Percentiles rank a stretch among this genome's conserved stretches.
These are phyloP conservation scores for Didymella segeticola DNA, from an alignment of 2,329 filamentous ascomycete species.

Conservation along the genomic window DNA sequence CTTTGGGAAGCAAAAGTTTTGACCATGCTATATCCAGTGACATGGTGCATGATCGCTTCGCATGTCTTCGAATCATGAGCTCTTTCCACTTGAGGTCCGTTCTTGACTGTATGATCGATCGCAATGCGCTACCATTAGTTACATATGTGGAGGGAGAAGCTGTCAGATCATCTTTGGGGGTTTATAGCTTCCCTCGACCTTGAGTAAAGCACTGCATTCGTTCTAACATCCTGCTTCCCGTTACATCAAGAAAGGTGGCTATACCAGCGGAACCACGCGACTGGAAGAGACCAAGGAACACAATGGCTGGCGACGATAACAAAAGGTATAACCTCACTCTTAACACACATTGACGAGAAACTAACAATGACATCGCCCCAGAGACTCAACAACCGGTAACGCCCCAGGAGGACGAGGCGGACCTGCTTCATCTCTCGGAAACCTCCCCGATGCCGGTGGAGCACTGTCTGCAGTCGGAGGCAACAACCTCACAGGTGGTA, in stretches of 20 bases:
- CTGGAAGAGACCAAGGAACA: background rate
- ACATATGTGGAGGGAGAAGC: background rate
- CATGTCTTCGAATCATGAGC: conserved; percentile 7
- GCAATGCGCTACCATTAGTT: conserved; percentile 6
- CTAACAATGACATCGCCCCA: background rate
- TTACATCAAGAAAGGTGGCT: conserved; percentile 9
- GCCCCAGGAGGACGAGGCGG: conserved; percentile 7
- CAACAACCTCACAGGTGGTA: background rate
- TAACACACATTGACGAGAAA: background rate
- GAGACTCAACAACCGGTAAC: conserved; percentile 4
- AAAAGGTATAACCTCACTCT: background rate
- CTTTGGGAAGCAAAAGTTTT: conserved; percentile 1
- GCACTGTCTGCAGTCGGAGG: conserved; percentile 7
- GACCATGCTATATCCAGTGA: conserved; percentile 7
- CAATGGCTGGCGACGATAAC: conserved; percentile 13
- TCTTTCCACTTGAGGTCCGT: background rate
- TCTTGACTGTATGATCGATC: background rate
- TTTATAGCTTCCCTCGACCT: conserved; percentile 1
- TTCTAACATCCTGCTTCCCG: background rate
- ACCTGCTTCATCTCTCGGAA: conserved; percentile 6
- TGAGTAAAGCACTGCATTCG: background rate
- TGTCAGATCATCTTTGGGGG: background rate
- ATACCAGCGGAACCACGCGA: background rate
- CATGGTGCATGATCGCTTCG: background rate
- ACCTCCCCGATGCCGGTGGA: conserved; percentile 19